Conservation (phyloP, 176 grass and related monocot genomes). For the Oryza coarctata region DNA sequence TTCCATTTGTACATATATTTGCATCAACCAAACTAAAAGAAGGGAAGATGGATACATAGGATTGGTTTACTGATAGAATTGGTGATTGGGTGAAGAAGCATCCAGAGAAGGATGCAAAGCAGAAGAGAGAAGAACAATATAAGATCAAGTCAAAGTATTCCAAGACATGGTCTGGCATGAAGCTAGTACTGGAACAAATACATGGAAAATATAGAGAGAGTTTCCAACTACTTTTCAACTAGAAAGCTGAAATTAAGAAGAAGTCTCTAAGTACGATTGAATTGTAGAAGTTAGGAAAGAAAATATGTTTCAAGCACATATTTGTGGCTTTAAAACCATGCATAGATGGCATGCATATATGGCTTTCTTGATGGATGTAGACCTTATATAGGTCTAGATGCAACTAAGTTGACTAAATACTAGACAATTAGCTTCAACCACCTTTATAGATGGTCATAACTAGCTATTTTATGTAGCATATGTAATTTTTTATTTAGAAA, state of each 20-base stretch:
- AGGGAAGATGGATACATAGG: not conserved
- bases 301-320: not conserved
- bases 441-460: not conserved
- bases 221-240: not conserved
- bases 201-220: not conserved
- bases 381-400: not conserved
- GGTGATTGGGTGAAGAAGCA: not conserved
- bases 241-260: not conserved
- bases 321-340: not conserved
- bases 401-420: not conserved
- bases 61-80: not conserved
- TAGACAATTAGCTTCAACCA: not conserved
- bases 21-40: not conserved
- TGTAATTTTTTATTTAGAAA: too few species aligned
- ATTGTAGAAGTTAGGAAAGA: not conserved
- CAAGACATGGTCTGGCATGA: not conserved
- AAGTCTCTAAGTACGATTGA: not conserved
- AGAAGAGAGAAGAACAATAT: not conserved
- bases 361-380: not conserved
- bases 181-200: not conserved
- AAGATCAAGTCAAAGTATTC: not conserved
- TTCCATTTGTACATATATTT: not conserved
- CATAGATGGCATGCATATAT: not conserved
- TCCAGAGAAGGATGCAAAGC: not conserved
- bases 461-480: not conserved